Conservation (phyloP, 2,329 filamentous ascomycete genomes). For the Fusarium sp. region DNA sequence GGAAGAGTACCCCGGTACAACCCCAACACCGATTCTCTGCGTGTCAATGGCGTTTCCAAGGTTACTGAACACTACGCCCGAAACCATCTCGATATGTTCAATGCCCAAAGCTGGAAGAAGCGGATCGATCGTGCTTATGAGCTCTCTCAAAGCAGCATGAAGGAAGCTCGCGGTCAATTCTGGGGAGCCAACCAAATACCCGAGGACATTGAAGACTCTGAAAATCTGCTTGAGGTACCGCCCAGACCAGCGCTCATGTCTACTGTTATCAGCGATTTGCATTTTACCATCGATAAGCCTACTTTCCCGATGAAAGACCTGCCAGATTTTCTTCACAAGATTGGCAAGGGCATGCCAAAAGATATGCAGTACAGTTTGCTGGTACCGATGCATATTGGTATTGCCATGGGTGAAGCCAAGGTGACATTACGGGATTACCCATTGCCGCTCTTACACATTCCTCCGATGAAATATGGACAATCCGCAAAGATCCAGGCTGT, state of each 20-base stretch:
- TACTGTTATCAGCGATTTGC: slow-evolving; percentile 85
- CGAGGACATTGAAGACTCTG: slow-evolving; percentile 85
- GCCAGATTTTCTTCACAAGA: slow-evolving; percentile 85
- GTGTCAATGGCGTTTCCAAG: slow-evolving; percentile 79
- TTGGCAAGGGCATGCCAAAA: slow-evolving; percentile 96
- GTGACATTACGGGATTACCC: slow-evolving; percentile 95
- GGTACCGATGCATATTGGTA: slow-evolving; percentile 88
- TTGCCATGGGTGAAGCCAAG: slow-evolving; percentile 91
- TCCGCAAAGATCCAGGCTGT: slow-evolving; percentile 85
- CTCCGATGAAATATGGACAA: slow-evolving; percentile 83
- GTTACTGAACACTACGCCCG: slow-evolving; percentile 84
- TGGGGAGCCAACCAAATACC: slow-evolving; percentile 87
- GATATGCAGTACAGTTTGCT: slow-evolving; percentile 93
- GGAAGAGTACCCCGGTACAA: slow-evolving; percentile 78
- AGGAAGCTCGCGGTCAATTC: slow-evolving; percentile 83
- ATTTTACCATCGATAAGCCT: slow-evolving; percentile 90
- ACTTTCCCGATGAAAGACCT: slow-evolving; percentile 88
- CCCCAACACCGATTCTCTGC: slow-evolving; percentile 76
- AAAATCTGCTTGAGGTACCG: slow-evolving; percentile 88
- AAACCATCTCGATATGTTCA: slow-evolving; percentile 81
- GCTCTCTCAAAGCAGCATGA: slow-evolving; percentile 80
- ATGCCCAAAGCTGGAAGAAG: slow-evolving; percentile 92
- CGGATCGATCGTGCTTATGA: slow-evolving; percentile 85
- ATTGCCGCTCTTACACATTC: slow-evolving; percentile 90
- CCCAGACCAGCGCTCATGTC: slow-evolving; percentile 88